These are phyloP conservation scores for Helichrysum umbraculigerum DNA, from an alignment of 129 eudicot species.

Conservation along the genomic window DNA sequence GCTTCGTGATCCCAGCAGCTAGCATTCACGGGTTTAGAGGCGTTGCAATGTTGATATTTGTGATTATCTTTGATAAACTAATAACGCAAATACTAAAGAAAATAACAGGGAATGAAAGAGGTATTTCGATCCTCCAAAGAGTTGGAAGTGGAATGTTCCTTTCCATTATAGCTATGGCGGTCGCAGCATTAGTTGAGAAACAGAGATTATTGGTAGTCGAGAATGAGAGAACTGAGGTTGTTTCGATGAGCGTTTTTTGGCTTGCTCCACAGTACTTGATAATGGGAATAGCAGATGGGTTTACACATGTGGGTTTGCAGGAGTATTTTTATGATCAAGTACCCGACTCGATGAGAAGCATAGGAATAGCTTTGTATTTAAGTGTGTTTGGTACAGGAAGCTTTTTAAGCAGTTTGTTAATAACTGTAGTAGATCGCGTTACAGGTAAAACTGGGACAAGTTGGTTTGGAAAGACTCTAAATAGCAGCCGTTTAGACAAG, in stretches of 20 bases:
- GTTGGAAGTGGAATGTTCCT: slow-evolving; percentile 52
- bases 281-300: slow-evolving; percentile 42
- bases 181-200: slow-evolving; percentile 48
- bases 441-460: slow-evolving; percentile 33
- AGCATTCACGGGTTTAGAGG: slow-evolving; percentile 31
- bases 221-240: neutral
- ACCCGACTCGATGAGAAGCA: slow-evolving; percentile 49
- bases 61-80: slow-evolving; percentile 39
- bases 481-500: slow-evolving; percentile 49
- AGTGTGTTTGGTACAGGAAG: slow-evolving; percentile 41
- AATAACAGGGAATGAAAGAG: slow-evolving; percentile 38
- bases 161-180: slow-evolving; percentile 19
- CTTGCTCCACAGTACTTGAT: slow-evolving; percentile 37
- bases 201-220: slow-evolving; percentile 24
- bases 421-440: slow-evolving; percentile 28
- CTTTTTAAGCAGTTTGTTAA: slow-evolving; percentile 34
- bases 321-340: slow-evolving; percentile 51
- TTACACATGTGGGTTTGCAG: slow-evolving; percentile 49
- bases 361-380: slow-evolving; percentile 34
- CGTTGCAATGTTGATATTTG: slow-evolving; percentile 28
- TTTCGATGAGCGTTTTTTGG: slow-evolving; percentile 43
- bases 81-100: slow-evolving; percentile 38
- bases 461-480: slow-evolving; percentile 69
- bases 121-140: slow-evolving; percentile 41
- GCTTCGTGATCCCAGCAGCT: slow-evolving; percentile 55